These are phyloP conservation scores for Lactarius tabidus DNA, from an alignment of 768 basidiomycete genomes.

Conservation along the genomic window DNA sequence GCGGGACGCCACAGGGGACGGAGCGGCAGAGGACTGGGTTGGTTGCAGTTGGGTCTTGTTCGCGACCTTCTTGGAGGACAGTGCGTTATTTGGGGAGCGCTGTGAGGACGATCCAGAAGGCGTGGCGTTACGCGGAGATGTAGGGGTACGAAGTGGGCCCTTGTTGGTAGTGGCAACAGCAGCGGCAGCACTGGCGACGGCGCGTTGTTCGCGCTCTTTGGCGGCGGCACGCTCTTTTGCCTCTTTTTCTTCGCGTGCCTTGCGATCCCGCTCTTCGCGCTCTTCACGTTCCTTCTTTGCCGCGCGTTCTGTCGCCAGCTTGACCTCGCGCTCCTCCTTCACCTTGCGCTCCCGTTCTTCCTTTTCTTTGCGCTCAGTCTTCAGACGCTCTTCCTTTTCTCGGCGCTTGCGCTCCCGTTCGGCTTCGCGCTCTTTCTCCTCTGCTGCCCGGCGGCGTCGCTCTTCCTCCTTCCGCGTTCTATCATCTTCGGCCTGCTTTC, in stretches of 20 bases:
- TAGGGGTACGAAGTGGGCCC: slow-evolving; percentile 40
- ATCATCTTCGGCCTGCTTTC: slow-evolving; percentile 80
- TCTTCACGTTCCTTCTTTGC: slow-evolving; percentile 63
- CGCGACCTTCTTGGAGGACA: slow-evolving; percentile 57
- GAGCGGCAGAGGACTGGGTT: slow-evolving; percentile 19
- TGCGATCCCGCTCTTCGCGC: slow-evolving; percentile 34
- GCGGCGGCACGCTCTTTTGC: slow-evolving; percentile 40
- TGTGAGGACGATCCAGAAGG: slow-evolving; percentile 47
- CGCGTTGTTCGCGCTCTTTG: slow-evolving; percentile 32
- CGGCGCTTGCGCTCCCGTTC: slow-evolving; percentile 71
- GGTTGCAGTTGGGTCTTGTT: slow-evolving; percentile 39
- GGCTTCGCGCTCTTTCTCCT: slow-evolving; percentile 76
- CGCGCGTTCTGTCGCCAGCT: slow-evolving; percentile 46
- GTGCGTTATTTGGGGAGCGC: slow-evolving; percentile 44
- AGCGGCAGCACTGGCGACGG: slow-evolving; percentile 33
- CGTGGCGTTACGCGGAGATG: slow-evolving; percentile 46
- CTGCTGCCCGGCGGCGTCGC: slow-evolving; percentile 63
- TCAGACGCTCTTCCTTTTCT: slow-evolving; percentile 65
- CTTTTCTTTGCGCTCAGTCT: slow-evolving; percentile 48
- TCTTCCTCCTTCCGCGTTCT: slow-evolving; percentile 82
- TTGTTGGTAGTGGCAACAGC: slow-evolving; percentile 41
- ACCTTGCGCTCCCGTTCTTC: slow-evolving; percentile 63
- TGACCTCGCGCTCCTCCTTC: slow-evolving; percentile 62
- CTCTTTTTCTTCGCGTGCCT: slow-evolving; percentile 35
- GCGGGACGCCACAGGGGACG: slow-evolving; percentile 30